Conservation (phyloP, 352 stramenopile species). For the Phytophthora quininea region DNA sequence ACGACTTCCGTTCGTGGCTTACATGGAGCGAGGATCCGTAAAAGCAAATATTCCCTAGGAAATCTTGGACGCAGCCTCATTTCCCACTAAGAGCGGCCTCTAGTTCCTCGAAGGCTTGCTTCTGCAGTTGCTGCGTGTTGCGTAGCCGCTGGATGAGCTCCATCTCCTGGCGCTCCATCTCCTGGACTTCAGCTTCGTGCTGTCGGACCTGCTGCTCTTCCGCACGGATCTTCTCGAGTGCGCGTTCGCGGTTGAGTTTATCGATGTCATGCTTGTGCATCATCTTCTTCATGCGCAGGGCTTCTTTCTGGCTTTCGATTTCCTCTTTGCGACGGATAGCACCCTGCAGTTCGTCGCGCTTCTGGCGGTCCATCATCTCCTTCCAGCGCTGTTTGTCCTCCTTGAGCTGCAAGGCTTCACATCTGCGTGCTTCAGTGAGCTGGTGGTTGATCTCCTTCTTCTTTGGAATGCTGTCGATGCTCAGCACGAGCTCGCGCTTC, state of each 20-base stretch:
- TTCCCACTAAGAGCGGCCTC: slow-evolving; percentile 72
- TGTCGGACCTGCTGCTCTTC: slow-evolving; percentile 70
- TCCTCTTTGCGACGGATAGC: slow-evolving; percentile 77
- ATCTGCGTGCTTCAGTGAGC: slow-evolving; percentile 66
- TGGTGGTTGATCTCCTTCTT: slow-evolving; percentile 79
- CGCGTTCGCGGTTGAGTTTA: slow-evolving; percentile 68
- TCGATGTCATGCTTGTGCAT: slow-evolving; percentile 75
- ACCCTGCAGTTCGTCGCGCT: slow-evolving; percentile 66
- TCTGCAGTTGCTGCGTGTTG: slow-evolving; percentile 87
- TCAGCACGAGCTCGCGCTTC: slow-evolving; percentile 80
- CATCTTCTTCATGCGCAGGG: slow-evolving; percentile 68
- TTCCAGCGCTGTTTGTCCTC: slow-evolving; percentile 86
- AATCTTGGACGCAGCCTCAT: slow-evolving; percentile 9
- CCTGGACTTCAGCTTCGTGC: slow-evolving; percentile 71
- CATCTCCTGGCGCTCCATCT: slow-evolving; percentile 83
- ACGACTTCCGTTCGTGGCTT: slow-evolving; percentile 27
- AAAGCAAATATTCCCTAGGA: slow-evolving; percentile 13
- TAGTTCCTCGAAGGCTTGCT: slow-evolving; percentile 85
- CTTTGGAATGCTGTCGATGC: slow-evolving; percentile 81
- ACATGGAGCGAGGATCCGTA: slow-evolving; percentile 20
- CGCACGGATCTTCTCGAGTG: slow-evolving; percentile 60
- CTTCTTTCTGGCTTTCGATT: slow-evolving; percentile 69
- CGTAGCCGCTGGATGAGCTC: slow-evolving; percentile 83
- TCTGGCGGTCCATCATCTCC: slow-evolving; percentile 67
- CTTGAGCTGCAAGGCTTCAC: slow-evolving; percentile 77